These are phyloP conservation scores for Primulina tabacum DNA, from an alignment of 257 asterid genomes.

Conservation along the genomic window DNA sequence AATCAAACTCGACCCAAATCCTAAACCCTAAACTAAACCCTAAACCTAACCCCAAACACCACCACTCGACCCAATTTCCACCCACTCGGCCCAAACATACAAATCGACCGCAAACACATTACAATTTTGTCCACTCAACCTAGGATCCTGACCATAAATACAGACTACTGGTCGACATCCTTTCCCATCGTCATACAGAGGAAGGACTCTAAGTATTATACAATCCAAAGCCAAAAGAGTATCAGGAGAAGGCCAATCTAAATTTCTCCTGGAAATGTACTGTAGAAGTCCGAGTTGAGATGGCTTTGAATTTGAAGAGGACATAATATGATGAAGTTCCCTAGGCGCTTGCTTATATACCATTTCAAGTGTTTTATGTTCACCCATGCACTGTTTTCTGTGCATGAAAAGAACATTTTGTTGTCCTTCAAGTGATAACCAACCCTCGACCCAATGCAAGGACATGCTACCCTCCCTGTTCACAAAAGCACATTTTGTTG, in stretches of 20 bases:
- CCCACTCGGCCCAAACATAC: too few relatives aligned
- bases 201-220: constrained; percentile 67
- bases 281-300: constrained; percentile 98
- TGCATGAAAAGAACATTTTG: too few relatives aligned
- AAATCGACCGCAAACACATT: too few relatives aligned
- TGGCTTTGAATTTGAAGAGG: constrained; percentile 93
- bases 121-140: too few relatives aligned
- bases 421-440: too few relatives aligned
- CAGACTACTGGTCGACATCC: constrained; percentile 90
- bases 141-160: constrained; percentile 87
- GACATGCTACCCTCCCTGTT: constrained; percentile 98
- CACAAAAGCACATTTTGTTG: constrained; percentile 93
- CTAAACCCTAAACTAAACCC: too few relatives aligned
- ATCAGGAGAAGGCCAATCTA: constrained; percentile 93
- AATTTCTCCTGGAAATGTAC: constrained; percentile 72
- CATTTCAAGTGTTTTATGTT: constrained; percentile 97
- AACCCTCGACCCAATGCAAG: too few relatives aligned
- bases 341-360: constrained; percentile 95
- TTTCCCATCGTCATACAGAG: constrained; percentile 65
- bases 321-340: constrained; percentile 91
- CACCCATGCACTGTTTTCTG: constrained; percentile 88
- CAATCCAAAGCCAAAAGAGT: constrained; percentile 81
- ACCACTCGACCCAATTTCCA: too few relatives aligned
- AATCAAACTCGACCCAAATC: too few relatives aligned
- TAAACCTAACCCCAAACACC: too few relatives aligned